phyloP scores from a whole-genome alignment of 805 yeast species.

The Myxozyma nipponensis region DNA sequence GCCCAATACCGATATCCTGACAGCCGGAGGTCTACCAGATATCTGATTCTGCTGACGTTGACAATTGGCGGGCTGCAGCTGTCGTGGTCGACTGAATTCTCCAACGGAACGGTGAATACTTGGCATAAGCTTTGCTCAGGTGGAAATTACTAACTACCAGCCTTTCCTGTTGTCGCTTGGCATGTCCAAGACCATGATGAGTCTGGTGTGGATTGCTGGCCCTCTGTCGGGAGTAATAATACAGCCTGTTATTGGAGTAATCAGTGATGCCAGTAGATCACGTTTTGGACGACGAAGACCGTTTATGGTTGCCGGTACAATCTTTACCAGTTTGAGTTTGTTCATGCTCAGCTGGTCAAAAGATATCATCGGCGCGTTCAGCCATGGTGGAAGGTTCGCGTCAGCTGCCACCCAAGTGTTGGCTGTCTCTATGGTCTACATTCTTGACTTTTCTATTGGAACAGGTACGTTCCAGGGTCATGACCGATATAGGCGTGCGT shows the following conservation, averaged over 20 bases:
- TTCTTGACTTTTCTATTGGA: conserved; percentile 53
- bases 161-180: conserved; percentile 62
- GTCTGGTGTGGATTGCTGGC: conserved; percentile 65
- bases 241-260: conserved; percentile 59
- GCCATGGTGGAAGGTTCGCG: conserved; percentile 46
- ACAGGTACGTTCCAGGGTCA: conserved; percentile 10
- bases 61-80: conserved; percentile 57
- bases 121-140: background rate
- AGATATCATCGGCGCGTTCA: conserved; percentile 37
- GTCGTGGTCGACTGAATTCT: conserved; percentile 64
- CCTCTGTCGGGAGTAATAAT: conserved; percentile 61
- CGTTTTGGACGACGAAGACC: conserved; percentile 54
- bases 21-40: conserved; percentile 39
- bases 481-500: background rate
- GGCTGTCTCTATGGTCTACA: conserved; percentile 52
- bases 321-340: conserved; percentile 47
- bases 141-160: conserved; percentile 1
- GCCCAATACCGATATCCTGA: background rate
- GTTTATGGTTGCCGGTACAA: conserved; percentile 53
- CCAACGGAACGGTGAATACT: conserved; percentile 46
- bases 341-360: conserved; percentile 46
- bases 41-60: conserved; percentile 46
- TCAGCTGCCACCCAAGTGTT: conserved; percentile 38
- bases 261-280: conserved; percentile 50
- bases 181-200: conserved; percentile 51